Percentiles rank a stretch among this genome's conserved stretches.
Conservation (phyloP, 192 early-diverging fungal species). For the Backusella sp. region DNA sequence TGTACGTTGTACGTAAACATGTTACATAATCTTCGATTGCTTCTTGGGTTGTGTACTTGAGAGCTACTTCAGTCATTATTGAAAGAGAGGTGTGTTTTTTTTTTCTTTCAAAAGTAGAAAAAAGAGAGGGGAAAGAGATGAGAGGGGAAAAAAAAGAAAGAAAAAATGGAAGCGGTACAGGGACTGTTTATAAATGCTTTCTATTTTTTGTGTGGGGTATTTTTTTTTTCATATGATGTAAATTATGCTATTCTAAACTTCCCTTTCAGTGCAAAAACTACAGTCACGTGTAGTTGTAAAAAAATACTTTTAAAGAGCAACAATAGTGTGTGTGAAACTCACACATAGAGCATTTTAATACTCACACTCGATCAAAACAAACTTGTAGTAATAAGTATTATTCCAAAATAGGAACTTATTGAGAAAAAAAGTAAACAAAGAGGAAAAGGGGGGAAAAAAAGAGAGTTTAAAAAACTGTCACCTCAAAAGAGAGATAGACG, state of each 20-base stretch:
- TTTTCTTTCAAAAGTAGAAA: neutral
- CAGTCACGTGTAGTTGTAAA: neutral
- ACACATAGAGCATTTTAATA: neutral
- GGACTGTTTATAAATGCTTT: neutral
- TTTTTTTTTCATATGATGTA: conserved; percentile 4
- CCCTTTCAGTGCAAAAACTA: neutral
- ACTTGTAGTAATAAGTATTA: conserved; percentile 6
- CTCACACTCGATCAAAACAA: neutral
- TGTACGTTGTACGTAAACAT: conserved; percentile 9
- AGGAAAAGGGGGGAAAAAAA: neutral
- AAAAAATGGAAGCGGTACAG: neutral
- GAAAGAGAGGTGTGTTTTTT: neutral
- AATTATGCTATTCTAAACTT: neutral
- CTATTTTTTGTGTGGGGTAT: neutral
- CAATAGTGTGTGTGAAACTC: neutral
- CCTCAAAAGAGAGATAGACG: neutral
- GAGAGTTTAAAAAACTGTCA: neutral
- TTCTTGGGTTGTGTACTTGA: neutral
- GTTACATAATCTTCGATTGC: conserved; percentile 2
- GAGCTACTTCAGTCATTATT: neutral
- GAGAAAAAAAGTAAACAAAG: conserved; percentile 4
- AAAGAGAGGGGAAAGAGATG: neutral
- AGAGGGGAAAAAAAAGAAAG: neutral
- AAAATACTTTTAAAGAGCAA: neutral
- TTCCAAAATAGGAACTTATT: conserved; percentile 8